Conservation (phyloP, 495 filamentous ascomycete genomes). For the Amniculicola lignicola region DNA sequence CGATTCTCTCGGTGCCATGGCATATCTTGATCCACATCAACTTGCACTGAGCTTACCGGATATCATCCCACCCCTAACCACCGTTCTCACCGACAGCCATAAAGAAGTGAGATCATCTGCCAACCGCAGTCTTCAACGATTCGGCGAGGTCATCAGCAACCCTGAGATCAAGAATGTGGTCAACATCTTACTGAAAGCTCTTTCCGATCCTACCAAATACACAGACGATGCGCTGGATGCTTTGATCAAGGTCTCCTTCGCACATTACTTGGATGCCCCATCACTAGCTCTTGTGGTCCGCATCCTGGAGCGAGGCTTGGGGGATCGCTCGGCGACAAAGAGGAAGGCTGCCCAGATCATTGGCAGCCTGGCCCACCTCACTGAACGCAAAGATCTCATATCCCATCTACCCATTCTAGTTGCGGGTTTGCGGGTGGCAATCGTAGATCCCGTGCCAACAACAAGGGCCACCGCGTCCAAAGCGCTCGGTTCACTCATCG, state of each 20-base stretch:
- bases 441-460: slow-evolving; percentile 92
- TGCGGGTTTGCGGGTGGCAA: slow-evolving; percentile 79
- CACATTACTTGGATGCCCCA: slow-evolving; percentile 94
- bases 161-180: slow-evolving; percentile 92
- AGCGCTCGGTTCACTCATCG: slow-evolving; percentile 87
- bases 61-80: slow-evolving; percentile 92
- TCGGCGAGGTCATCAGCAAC: slow-evolving; percentile 97
- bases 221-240: slow-evolving; percentile 92
- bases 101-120: slow-evolving; percentile 91
- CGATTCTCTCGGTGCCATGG: slow-evolving; percentile 94
- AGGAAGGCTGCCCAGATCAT: slow-evolving; percentile 95
- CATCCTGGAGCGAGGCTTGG: slow-evolving; percentile 88
- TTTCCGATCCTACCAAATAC: slow-evolving; percentile 96
- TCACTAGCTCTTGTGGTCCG: slow-evolving; percentile 91
- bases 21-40: slow-evolving; percentile 92
- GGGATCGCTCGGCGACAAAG: slow-evolving; percentile 89
- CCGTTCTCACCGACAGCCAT: slow-evolving; percentile 93
- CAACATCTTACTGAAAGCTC: slow-evolving; percentile 85
- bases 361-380: slow-evolving; percentile 92
- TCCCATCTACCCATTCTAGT: slow-evolving; percentile 90
- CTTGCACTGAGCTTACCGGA: slow-evolving; percentile 86
- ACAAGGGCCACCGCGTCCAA: slow-evolving; percentile 97
- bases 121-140: slow-evolving; percentile 92
- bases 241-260: slow-evolving; percentile 91
- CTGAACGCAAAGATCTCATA: slow-evolving; percentile 89